Evolutionary conservation across 192 early-diverging fungal species (phyloP).

Genomic region (Rhizoclosmatium globosum): DNA sequence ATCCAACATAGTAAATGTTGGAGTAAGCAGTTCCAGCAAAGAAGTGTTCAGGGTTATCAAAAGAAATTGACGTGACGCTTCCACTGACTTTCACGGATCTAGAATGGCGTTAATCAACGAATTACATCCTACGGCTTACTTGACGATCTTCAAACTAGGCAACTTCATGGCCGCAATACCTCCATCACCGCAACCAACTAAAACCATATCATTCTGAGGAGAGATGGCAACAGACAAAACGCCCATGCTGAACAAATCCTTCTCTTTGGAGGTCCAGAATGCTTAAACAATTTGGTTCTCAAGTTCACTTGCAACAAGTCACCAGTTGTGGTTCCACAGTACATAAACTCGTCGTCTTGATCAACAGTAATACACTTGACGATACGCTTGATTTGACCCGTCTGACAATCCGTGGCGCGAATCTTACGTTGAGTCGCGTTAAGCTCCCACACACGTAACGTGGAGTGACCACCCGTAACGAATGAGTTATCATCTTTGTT

Average conservation of each 20-base stretch:
- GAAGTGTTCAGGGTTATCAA: constrained; percentile 49
- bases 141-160: constrained; percentile 61
- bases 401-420: constrained; percentile 57
- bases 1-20: constrained; percentile 59
- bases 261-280: constrained; percentile 67
- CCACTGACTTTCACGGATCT: constrained; percentile 65
- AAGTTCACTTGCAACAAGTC: constrained; percentile 62
- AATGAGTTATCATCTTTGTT: constrained; percentile 60
- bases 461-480: constrained; percentile 62
- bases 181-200: constrained; percentile 66
- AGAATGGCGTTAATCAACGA: neutral
- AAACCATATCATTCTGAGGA: constrained; percentile 43
- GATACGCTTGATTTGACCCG: constrained; percentile 67
- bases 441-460: constrained; percentile 65
- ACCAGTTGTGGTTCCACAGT: constrained; percentile 68
- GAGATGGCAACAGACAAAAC: constrained; percentile 57
- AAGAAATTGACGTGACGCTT: constrained; percentile 63
- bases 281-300: constrained; percentile 61
- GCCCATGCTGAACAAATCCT: constrained; percentile 66
- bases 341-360: constrained; percentile 63
- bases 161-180: constrained; percentile 59
- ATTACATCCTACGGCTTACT: constrained; percentile 37
- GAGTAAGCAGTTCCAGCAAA: constrained; percentile 61
- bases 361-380: constrained; percentile 64
- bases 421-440: constrained; percentile 59